phyloP scores from a whole-genome alignment of 306 rosid species.

The Elaeagnus macrophylla region DNA sequence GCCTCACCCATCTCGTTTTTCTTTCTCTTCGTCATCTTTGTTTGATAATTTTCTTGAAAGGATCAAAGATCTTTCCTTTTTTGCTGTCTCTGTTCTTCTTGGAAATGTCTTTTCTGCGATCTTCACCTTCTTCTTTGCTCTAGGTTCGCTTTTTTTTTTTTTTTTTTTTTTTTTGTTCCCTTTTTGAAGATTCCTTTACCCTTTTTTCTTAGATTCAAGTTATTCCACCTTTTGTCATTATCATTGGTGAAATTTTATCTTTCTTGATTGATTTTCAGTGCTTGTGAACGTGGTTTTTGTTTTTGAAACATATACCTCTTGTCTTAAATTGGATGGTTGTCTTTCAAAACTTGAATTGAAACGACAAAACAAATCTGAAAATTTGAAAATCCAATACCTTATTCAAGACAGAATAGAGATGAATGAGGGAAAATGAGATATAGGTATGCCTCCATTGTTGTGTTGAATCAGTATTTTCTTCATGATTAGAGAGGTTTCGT shows the following conservation, averaged over 20 bases:
- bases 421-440: constrained; percentile 7
- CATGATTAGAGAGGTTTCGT: too few relatives aligned
- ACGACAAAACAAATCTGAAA: neutral
- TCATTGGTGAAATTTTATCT: too few relatives aligned
- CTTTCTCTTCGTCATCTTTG: constrained; percentile 32
- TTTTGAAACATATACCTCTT: too few relatives aligned
- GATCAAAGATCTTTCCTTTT: constrained; percentile 47
- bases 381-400: neutral
- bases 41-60: constrained; percentile 53
- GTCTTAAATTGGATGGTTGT: neutral
- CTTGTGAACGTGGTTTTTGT: too few relatives aligned
- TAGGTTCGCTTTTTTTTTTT: constrained; percentile 39
- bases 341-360: neutral
- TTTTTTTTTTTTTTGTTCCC: neutral
- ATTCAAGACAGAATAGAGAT: constrained; percentile 9
- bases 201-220: too few relatives aligned
- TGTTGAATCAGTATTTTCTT: constrained; percentile 17
- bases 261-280: too few relatives aligned
- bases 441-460: constrained; percentile 11
- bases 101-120: constrained; percentile 93
- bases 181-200: neutral
- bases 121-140: constrained; percentile 91
- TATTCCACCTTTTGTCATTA: too few relatives aligned
- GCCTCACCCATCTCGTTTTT: constrained; percentile 45
- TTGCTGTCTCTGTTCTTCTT: constrained; percentile 65